Conservation (phyloP, 805 yeast species). For the Metschnikowia similis region DNA sequence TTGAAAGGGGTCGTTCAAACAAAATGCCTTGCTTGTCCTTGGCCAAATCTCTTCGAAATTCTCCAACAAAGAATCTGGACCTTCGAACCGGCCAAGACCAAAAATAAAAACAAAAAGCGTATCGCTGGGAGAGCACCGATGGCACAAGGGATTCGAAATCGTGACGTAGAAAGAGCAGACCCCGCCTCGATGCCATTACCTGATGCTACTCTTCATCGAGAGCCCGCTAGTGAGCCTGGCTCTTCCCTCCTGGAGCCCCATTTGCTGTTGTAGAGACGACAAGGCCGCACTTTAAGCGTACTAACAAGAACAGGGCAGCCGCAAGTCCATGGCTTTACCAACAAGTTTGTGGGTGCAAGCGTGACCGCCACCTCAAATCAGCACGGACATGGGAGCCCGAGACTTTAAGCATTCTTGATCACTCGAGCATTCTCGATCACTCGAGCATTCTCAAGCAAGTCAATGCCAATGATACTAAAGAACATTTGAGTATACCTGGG, state of each 20-base stretch:
- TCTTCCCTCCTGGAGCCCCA: conserved; percentile 60
- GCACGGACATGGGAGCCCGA: conserved; percentile 46
- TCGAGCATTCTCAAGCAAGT: no score
- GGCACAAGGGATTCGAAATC: no score
- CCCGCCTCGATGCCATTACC: conserved; percentile 40
- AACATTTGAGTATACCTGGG: no score
- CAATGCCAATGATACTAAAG: no score
- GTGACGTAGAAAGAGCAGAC: conserved; percentile 25
- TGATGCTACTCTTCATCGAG: conserved; percentile 57
- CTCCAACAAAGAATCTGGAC: no score
- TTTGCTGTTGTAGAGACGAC: conserved; percentile 49
- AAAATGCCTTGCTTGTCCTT: no score
- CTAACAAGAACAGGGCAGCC: conserved; percentile 54
- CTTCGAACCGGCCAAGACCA: no score
- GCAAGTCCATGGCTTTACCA: conserved; percentile 54
- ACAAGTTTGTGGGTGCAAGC: conserved; percentile 51
- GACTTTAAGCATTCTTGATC: no score
- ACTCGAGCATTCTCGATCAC: conserved; percentile 63
- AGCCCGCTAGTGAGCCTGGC: conserved; percentile 56
- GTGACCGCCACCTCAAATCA: conserved; percentile 53
- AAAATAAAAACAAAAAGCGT: no score
- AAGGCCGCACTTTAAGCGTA: conserved; percentile 36
- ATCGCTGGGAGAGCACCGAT: no score
- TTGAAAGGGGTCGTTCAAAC: no score
- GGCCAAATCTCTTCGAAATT: no score